phyloP scores from a whole-genome alignment of 2,329 filamentous ascomycete species.

The Didymella glomerata region DNA sequence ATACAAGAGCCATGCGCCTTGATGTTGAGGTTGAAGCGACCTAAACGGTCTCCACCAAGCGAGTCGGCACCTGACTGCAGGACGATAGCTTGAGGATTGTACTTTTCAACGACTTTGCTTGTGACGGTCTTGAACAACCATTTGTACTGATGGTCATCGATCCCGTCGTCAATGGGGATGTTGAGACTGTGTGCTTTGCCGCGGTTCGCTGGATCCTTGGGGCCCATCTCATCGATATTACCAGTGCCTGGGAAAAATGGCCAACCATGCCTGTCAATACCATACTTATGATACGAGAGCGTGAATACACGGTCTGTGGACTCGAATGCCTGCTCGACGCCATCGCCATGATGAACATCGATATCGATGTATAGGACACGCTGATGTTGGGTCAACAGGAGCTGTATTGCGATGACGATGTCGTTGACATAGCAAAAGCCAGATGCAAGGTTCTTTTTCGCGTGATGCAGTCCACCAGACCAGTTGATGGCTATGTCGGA shows the following conservation, averaged over 20 bases:
- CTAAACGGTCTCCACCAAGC: conserved; percentile 89
- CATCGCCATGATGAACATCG: conserved; percentile 90
- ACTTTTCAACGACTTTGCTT: conserved; percentile 78
- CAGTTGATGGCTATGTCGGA: conserved; percentile 97
- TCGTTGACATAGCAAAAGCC: conserved; percentile 99
- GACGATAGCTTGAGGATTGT: conserved; percentile 89
- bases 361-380: conserved; percentile 95
- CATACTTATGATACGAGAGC: conserved; percentile 96
- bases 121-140: conserved; percentile 85
- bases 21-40: conserved; percentile 96
- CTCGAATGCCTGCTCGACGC: conserved; percentile 90
- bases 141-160: conserved; percentile 89
- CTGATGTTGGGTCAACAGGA: conserved; percentile 81
- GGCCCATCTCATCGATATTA: conserved; percentile 84
- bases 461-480: conserved; percentile 96
- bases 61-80: conserved; percentile 96
- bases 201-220: conserved; percentile 81
- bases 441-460: conserved; percentile 90
- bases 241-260: conserved; percentile 92
- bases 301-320: conserved; percentile 91
- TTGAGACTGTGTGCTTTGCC: conserved; percentile 91
- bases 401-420: conserved; percentile 91
- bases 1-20: conserved; percentile 93
- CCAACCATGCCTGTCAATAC: conserved; percentile 63
- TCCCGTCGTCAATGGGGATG: conserved; percentile 87